Conservation (phyloP, 352 stramenopile genomes). For the Thalassiosira mediterranea region DNA sequence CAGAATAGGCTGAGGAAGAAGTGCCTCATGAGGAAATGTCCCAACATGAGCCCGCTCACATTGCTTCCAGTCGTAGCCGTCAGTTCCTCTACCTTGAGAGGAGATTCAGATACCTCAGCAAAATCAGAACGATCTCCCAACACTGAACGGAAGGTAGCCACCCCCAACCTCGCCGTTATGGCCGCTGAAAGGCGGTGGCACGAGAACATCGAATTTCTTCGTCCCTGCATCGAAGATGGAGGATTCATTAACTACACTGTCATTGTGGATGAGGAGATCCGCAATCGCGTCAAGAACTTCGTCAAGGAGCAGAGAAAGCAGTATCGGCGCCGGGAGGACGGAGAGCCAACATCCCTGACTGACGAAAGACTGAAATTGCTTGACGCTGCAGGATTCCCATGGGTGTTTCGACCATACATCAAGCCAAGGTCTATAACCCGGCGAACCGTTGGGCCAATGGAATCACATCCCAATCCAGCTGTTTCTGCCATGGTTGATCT, state of each 20-base stretch:
- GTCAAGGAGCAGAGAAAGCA: conserved; percentile 20
- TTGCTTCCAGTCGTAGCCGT: background rate
- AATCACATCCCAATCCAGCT: too few species aligned
- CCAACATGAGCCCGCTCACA: conserved; percentile 1
- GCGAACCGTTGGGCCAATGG: too few species aligned
- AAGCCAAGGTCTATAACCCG: too few species aligned
- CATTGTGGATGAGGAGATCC: conserved; percentile 17
- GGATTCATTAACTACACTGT: conserved; percentile 24
- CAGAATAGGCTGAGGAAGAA: background rate
- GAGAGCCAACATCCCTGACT: background rate
- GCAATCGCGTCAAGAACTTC: conserved; percentile 23
- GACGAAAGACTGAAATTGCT: background rate
- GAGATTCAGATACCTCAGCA: background rate
- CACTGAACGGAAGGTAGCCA: conserved; percentile 3
- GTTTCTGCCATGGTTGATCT: too few species aligned
- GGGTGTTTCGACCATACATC: background rate
- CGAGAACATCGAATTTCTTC: conserved; percentile 25
- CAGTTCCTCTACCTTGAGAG: background rate
- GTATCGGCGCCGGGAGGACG: background rate
- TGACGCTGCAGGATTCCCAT: background rate
- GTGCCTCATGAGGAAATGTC: conserved; percentile 19
- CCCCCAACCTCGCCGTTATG: conserved; percentile 12
- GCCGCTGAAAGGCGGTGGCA: conserved; percentile 18
- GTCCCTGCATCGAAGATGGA: conserved; percentile 29
- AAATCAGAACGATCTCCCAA: background rate